phyloP scores from a whole-genome alignment of 352 stramenopile species.

The Phytophthora syringae region DNA sequence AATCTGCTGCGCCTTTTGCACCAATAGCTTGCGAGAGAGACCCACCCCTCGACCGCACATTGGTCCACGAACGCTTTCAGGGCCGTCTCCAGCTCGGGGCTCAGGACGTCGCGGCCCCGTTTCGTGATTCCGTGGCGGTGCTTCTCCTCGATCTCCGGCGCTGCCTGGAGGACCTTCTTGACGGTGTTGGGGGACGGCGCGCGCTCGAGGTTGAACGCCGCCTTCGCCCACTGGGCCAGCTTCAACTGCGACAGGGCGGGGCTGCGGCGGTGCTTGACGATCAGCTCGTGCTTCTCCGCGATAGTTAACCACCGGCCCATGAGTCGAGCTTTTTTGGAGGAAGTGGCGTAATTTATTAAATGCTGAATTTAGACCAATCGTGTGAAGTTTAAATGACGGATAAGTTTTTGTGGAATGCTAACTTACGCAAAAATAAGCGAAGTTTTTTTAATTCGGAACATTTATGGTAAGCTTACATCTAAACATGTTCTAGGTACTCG shows the following conservation, averaged over 20 bases:
- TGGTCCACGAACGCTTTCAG: slow-evolving; percentile 19
- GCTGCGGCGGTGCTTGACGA: slow-evolving; percentile 29
- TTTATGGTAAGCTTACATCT: too few species aligned
- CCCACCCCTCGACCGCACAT: slow-evolving; percentile 1
- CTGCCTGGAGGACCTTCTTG: slow-evolving; percentile 25
- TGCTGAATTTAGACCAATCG: background rate
- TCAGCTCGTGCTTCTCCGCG: slow-evolving; percentile 33
- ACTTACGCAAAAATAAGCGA: too few species aligned
- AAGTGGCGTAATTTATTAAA: background rate
- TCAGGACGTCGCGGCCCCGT: slow-evolving; percentile 26
- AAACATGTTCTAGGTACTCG: too few species aligned
- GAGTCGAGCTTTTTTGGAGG: background rate
- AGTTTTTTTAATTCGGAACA: too few species aligned
- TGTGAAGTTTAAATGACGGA: background rate
- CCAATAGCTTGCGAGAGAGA: slow-evolving; percentile 32
- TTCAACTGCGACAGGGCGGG: slow-evolving; percentile 26
- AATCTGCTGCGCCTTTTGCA: slow-evolving; percentile 29
- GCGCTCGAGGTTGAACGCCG: slow-evolving; percentile 27
- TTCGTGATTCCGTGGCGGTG: slow-evolving; percentile 29
- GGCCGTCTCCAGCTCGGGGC: slow-evolving; percentile 26
- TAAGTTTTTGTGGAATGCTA: too few species aligned
- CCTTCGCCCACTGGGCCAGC: slow-evolving; percentile 24
- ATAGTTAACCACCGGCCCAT: slow-evolving; percentile 37
- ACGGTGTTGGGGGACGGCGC: slow-evolving; percentile 28
- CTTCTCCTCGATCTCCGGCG: slow-evolving; percentile 26